Evolutionary conservation across 2,329 filamentous ascomycete genomes (phyloP).

Genomic region (Calonectria hawksworthii): DNA sequence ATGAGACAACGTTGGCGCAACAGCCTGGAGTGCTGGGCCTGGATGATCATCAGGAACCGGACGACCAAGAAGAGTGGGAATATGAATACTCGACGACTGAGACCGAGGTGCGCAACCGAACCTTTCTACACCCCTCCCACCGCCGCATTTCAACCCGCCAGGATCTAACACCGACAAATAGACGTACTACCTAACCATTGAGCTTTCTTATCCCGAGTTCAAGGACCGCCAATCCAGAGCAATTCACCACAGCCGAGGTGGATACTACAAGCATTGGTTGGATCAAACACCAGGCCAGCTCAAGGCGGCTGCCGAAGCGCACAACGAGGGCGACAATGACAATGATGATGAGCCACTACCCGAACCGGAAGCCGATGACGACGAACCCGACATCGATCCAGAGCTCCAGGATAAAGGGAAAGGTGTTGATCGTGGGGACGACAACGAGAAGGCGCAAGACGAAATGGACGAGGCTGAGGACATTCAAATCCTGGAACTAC

Average conservation of each 20-base stretch:
- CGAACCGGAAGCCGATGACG: constrained; percentile 53
- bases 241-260: constrained; percentile 56
- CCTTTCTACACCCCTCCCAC: not conserved
- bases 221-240: constrained; percentile 59
- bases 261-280: constrained; percentile 62
- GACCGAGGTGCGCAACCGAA: constrained; percentile 63
- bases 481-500: constrained; percentile 87
- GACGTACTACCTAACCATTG: constrained; percentile 76
- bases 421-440: constrained; percentile 26
- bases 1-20: constrained; percentile 38
- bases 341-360: constrained; percentile 49
- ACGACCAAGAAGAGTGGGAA: constrained; percentile 74
- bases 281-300: constrained; percentile 46
- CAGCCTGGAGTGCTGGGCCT: constrained; percentile 46
- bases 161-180: constrained; percentile 47
- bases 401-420: constrained; percentile 41
- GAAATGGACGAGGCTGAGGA: constrained; percentile 45
- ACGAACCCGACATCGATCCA: constrained; percentile 43
- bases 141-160: not conserved
- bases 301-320: constrained; percentile 27
- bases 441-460: constrained; percentile 33
- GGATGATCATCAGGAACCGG: constrained; percentile 47
- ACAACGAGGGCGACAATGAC: constrained; percentile 40
- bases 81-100: constrained; percentile 77
- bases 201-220: constrained; percentile 73